phyloP scores from a whole-genome alignment of 2,329 filamentous ascomycete species.

The Teratosphaeria gauchensis region DNA sequence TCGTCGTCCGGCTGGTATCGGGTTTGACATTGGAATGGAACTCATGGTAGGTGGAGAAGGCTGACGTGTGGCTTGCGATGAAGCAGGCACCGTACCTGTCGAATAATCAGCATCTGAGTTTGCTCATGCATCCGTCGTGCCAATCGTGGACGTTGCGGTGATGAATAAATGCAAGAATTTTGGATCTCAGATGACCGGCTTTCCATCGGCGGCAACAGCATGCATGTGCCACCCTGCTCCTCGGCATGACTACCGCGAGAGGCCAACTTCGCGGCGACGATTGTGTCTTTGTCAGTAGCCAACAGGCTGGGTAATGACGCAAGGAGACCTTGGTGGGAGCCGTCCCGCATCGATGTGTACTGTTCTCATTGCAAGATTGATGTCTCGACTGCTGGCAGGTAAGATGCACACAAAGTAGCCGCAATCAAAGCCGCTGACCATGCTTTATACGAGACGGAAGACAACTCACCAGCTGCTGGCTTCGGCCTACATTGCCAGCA shows the following conservation, averaged over 20 bases:
- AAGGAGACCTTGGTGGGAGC: neutral
- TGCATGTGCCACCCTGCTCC: too few relatives aligned
- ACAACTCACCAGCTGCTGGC: neutral
- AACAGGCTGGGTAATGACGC: too few relatives aligned
- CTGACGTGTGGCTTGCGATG: neutral
- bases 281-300: too few relatives aligned
- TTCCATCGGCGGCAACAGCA: too few relatives aligned
- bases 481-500: conserved; percentile 5
- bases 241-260: too few relatives aligned
- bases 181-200: too few relatives aligned
- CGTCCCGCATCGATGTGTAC: neutral
- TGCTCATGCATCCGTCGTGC: too few relatives aligned
- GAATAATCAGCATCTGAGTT: neutral
- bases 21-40: neutral
- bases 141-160: too few relatives aligned
- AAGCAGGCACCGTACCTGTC: neutral
- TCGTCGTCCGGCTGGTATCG: neutral
- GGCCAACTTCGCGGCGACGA: too few relatives aligned
- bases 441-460: neutral
- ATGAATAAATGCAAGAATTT: too few relatives aligned
- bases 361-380: neutral
- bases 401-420: neutral
- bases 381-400: neutral
- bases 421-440: neutral
- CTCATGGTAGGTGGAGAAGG: conserved; percentile 1